Base-by-base conservation (phyloP, 2,329 filamentous ascomycete genomes). In the Ramichloridium luteum region DNA sequence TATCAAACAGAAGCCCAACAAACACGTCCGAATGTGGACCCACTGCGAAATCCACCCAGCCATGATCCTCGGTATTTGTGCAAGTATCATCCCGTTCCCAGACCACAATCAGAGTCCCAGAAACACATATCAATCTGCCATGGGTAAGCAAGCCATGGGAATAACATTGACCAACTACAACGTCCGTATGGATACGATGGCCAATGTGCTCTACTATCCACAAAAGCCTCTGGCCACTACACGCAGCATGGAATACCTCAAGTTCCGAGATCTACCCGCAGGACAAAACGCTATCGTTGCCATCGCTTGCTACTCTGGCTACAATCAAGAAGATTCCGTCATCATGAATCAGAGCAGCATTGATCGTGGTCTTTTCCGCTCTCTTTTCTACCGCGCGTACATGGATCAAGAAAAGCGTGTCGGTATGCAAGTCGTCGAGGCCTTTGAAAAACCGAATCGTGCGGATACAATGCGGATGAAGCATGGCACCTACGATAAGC, bases 341-440 rank as follows among this genome's bases (percentile, higher is more conserved):
- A 93, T 98, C 51, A 96, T 98, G 90, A 98, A 98, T 59, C 90
- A 98, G 64, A 94, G 85, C 63, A 93, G 85, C 59, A 96, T 98
- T 50, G 90, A 98, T 58, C 81, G 90, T 52, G 90, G 90, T 41
- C 69, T 98, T 4, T 98, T 98, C 77, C 75, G 92, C 51, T 94
- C 85, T 71, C 63, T 98, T 33, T 98, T 96, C 67, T 98, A 93
- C 72, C 78, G 92, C 46, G 85, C 88, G 8, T 98, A 98, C 60
- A 92, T 85, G 17, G 90, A 98, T 53, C 84, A 85, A 44, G 90
- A 98, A 63, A 96, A 96, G 69, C 80, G 84, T 44, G 80, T 98
- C 16, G 90, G 90, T 41, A 80, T 96, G 62, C 84, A 85, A 44
- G 78, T 92, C 23, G 76, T 94, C 4, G 92, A 98, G 57, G 70